Evolutionary conservation across 2,329 filamentous ascomycete genomes (phyloP).

Genomic region (Paradendryphiella salina): DNA sequence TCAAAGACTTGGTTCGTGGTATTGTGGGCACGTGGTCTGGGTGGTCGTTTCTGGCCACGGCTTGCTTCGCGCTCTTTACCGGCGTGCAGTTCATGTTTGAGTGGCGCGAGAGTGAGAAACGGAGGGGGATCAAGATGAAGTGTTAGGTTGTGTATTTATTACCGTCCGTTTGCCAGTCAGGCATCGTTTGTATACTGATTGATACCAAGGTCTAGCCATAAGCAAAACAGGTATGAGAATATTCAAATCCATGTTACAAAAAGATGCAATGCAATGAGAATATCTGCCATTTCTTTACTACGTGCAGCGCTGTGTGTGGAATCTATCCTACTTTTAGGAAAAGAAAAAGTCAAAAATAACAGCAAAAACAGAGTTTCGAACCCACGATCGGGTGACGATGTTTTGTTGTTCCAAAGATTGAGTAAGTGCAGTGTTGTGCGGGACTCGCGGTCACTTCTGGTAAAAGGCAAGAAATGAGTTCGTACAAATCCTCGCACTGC

Average conservation of each 20-base stretch:
- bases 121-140: conserved; percentile 79
- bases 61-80: conserved; percentile 76
- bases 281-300: too few species aligned
- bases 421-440: conserved; percentile 61
- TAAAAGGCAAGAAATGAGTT: conserved; percentile 81
- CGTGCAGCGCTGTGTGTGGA: too few species aligned
- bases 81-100: conserved; percentile 97
- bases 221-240: too few species aligned
- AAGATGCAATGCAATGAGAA: too few species aligned
- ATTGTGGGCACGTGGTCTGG: conserved; percentile 79
- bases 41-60: conserved; percentile 69
- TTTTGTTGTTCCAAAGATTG: conserved; percentile 59
- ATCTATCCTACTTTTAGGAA: too few species aligned
- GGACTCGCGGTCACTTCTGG: conserved; percentile 75
- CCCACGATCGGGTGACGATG: conserved; percentile 35
- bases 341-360: too few species aligned
- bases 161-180: too few species aligned
- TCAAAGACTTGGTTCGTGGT: conserved; percentile 73
- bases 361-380: conserved; percentile 50
- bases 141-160: conserved; percentile 62
- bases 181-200: too few species aligned
- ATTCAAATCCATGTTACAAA: too few species aligned
- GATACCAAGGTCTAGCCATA: too few species aligned
- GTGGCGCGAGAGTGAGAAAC: conserved; percentile 79
- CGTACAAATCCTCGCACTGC: conserved; percentile 72